These are phyloP conservation scores for Claviceps sp. DNA, from an alignment of 2,329 filamentous ascomycete species.

Conservation along the genomic window DNA sequence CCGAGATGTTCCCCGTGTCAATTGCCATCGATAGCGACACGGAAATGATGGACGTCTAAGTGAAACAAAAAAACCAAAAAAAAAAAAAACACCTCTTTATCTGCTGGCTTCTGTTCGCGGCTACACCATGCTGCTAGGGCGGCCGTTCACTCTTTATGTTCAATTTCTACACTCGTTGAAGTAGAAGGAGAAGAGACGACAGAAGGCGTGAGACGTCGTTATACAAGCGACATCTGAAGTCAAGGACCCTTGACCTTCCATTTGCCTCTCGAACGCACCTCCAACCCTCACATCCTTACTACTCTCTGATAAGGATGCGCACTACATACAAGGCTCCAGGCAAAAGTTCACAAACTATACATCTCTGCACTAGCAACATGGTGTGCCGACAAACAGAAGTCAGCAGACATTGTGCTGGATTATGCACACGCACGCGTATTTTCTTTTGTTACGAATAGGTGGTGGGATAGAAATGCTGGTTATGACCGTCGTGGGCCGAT, in stretches of 20 bases:
- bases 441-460: background rate
- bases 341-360: slow-evolving; percentile 4
- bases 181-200: slow-evolving; percentile 3
- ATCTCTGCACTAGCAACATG: slow-evolving; percentile 4
- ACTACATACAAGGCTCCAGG: background rate
- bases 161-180: no score
- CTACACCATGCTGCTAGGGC: no score
- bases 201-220: no score
- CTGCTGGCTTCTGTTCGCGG: no score
- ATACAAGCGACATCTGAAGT: no score
- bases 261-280: background rate
- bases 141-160: no score
- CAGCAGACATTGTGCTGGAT: slow-evolving; percentile 12
- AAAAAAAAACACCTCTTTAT: no score
- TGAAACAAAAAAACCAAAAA: background rate
- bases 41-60: slow-evolving; percentile 46
- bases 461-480: background rate
- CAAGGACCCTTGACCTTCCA: no score
- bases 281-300: background rate
- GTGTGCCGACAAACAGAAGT: slow-evolving; percentile 9
- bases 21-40: slow-evolving; percentile 32
- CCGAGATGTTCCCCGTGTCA: slow-evolving; percentile 30
- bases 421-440: slow-evolving; percentile 11
- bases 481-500: background rate
- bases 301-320: background rate